phyloP scores from a whole-genome alignment of 1,284 basidiomycete species.

The Wolfiporia cocos region DNA sequence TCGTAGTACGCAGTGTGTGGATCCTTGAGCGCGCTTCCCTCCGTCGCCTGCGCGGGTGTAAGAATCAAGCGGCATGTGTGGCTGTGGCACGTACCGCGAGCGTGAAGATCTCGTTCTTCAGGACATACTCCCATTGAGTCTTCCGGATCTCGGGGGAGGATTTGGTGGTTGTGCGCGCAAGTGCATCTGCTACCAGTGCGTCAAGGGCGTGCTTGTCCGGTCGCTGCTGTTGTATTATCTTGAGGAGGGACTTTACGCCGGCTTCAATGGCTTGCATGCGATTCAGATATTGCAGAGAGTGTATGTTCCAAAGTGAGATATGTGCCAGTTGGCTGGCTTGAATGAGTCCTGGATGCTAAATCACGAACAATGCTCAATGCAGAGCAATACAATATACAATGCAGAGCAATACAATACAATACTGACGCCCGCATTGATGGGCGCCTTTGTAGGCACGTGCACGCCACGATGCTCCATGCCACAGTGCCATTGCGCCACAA shows the following conservation, averaged over 20 bases:
- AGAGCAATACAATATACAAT: too few species aligned
- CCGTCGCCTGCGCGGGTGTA: conserved; percentile 40
- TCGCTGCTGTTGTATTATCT: conserved; percentile 43
- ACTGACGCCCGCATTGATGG: too few species aligned
- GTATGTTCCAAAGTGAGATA: too few species aligned
- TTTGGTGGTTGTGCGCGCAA: conserved; percentile 35
- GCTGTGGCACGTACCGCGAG: conserved; percentile 49
- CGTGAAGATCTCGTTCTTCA: conserved; percentile 61
- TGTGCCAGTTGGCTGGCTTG: too few species aligned
- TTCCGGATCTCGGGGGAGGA: conserved; percentile 50
- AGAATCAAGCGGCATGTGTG: not conserved
- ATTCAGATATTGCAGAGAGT: too few species aligned
- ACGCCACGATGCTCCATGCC: too few species aligned
- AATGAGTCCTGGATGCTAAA: too few species aligned
- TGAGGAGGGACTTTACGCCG: conserved; percentile 34
- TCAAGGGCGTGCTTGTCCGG: conserved; percentile 43
- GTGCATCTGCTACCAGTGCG: conserved; percentile 38
- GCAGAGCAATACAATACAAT: too few species aligned
- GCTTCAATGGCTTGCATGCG: conserved; percentile 22
- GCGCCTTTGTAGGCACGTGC: too few species aligned
- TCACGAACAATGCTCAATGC: too few species aligned
- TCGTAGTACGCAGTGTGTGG: conserved; percentile 50
- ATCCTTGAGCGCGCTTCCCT: conserved; percentile 49
- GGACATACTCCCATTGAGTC: conserved; percentile 65
- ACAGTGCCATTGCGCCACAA: too few species aligned